Evolutionary conservation across 306 rosid genomes (phyloP), one percentile per base, ranked within the genome.

Genomic region (Psophocarpus tetragonolobus): DNA sequence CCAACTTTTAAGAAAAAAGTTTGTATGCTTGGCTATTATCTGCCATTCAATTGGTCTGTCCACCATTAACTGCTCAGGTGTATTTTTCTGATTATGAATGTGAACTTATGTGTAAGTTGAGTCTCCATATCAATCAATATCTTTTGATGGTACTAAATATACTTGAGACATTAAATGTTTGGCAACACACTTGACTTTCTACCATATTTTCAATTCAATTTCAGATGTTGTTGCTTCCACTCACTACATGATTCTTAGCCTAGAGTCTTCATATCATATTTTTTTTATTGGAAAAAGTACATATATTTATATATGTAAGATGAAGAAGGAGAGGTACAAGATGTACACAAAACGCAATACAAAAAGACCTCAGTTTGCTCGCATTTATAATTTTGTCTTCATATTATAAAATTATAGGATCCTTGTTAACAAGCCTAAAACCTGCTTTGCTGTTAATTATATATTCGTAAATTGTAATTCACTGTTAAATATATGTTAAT

Each of bases 11-110:
- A 44, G 54, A 23, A 65, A 15, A 20, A 41, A 0, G 0, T 23
- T 12, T 54, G 33, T 12, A 12, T 48, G 23, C 5, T 47, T 54
- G 10, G 51, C 73, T 36, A 50, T 58, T 29, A 32, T 67, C 44
- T 74, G 17, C 54, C 45, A 20, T 29, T 4, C 50, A 75, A 26
- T 60, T 75, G 76, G 39, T 61, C 13, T 74, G 64, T 44, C 38
- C 66, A 23, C 45, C 29, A 35, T 32, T 13, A 15, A 35, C 17
- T 21, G 35, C 45, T 51, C 23, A 9, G 26, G 50, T 70, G 11
- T 79, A 24, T 26, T 48, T 33, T 58, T 78, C 39, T 39, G 45
- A 20, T 77, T 30, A 27, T 42, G 57, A 29, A 64, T 62, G 35
- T 14, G 35, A 58, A 62, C 69, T 36, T 60, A 24, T 48, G 8